phyloP scores from a whole-genome alignment of 148 eudicot species.

The Rhododendron molle region DNA sequence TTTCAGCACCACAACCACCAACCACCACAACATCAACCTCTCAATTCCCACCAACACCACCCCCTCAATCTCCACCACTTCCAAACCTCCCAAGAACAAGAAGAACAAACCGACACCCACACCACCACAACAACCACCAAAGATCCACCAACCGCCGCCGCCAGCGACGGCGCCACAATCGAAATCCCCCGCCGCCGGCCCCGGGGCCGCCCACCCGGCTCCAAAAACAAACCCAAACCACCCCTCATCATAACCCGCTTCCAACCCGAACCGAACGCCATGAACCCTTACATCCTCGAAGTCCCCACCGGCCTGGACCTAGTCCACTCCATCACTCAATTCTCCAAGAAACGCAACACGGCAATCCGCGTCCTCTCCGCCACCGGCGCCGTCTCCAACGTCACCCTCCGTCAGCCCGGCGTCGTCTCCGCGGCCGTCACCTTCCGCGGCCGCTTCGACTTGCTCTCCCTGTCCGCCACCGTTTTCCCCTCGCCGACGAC shows the following conservation, averaged over 20 bases:
- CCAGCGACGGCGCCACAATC: conserved; percentile 43
- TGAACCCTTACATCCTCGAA: conserved; percentile 58
- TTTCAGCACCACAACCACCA: not conserved
- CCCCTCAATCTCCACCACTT: not conserved
- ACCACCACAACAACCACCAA: not conserved
- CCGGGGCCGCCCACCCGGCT: conserved; percentile 82
- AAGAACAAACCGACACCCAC: conserved; percentile 23
- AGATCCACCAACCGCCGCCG: not conserved
- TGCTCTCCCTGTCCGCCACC: conserved; percentile 32
- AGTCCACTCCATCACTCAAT: conserved; percentile 31
- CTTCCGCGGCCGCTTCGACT: conserved; percentile 46
- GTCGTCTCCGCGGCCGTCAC: conserved; percentile 34
- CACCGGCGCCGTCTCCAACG: conserved; percentile 40
- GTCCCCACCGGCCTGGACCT: conserved; percentile 37
- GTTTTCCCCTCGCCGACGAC: conserved; percentile 9
- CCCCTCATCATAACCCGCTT: conserved; percentile 38
- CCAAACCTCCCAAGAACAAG: conserved; percentile 9
- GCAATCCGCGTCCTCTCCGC: conserved; percentile 39
- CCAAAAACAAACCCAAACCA: conserved; percentile 77
- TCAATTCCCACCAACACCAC: not conserved
- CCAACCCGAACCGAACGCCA: conserved; percentile 36
- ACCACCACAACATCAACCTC: not conserved
- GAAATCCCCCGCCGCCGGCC: conserved; percentile 56
- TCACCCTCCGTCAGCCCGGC: conserved; percentile 36
- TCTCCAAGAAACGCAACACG: conserved; percentile 38